A percentile compares a stretch with the other conserved stretches of the same genome.
Evolutionary conservation across 495 filamentous ascomycete species (phyloP).

Genomic region (Chaetomidium leptoderma): DNA sequence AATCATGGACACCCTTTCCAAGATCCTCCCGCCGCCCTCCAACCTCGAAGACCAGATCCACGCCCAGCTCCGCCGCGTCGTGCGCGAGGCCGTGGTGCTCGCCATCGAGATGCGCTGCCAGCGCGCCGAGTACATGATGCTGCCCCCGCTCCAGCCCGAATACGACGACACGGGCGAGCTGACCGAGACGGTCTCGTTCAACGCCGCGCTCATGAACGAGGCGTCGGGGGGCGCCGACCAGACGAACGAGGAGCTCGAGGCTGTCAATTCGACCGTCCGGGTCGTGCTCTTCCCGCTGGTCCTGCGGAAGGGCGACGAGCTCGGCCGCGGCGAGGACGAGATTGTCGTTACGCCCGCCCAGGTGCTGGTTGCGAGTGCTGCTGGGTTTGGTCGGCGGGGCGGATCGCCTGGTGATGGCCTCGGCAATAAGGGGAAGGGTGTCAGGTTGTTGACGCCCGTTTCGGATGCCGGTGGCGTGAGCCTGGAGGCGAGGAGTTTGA

Average conservation of each 20-base stretch:
- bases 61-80: conserved; percentile 75
- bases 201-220: conserved; percentile 89
- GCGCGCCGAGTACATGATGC: conserved; percentile 93
- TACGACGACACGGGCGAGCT: conserved; percentile 92
- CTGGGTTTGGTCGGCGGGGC: conserved; percentile 44
- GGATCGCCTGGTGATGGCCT: neutral
- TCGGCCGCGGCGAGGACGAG: conserved; percentile 79
- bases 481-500: conserved; percentile 16
- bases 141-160: conserved; percentile 89
- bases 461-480: conserved; percentile 29
- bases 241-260: conserved; percentile 71
- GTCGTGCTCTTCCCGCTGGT: conserved; percentile 92
- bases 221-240: conserved; percentile 59
- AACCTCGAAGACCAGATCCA: conserved; percentile 69
- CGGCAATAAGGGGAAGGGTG: conserved; percentile 17
- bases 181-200: conserved; percentile 69
- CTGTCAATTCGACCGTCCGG: conserved; percentile 69
- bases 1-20: conserved; percentile 71
- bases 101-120: conserved; percentile 97
- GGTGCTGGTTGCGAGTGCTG: too few species aligned
- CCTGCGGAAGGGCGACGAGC: conserved; percentile 87
- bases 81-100: conserved; percentile 76
- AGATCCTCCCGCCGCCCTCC: conserved; percentile 75
- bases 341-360: conserved; percentile 91
- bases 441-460: conserved; percentile 24